Evolutionary conservation across 768 basidiomycete species (phyloP).

Genomic region (Pleurotus giganteus): DNA sequence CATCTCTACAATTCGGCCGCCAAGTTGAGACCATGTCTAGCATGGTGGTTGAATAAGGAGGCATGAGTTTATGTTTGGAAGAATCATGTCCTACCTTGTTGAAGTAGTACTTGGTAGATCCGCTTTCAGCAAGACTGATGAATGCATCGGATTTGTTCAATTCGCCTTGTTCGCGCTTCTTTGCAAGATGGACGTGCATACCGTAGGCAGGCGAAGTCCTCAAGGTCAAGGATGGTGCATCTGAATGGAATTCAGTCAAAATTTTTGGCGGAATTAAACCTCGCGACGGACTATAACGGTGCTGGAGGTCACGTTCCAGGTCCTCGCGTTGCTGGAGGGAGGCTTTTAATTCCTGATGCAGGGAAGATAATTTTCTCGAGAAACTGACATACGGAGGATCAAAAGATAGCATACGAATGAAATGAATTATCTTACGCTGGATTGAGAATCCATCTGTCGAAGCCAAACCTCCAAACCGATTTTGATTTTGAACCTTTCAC

Average conservation of each 20-base stretch:
- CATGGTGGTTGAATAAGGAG: not conserved
- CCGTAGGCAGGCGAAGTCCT: slow-evolving; percentile 68
- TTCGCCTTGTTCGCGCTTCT: slow-evolving; percentile 58
- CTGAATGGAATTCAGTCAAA: slow-evolving; percentile 31
- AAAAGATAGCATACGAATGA: not conserved
- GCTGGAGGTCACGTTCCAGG: slow-evolving; percentile 56
- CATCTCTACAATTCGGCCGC: slow-evolving; percentile 61
- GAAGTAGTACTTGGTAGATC: slow-evolving; percentile 68
- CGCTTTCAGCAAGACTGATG: slow-evolving; percentile 56
- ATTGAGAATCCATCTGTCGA: slow-evolving; percentile 57
- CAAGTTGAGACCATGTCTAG: slow-evolving; percentile 76
- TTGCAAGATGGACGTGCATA: slow-evolving; percentile 71
- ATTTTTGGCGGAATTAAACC: not conserved
- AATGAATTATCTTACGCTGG: slow-evolving; percentile 48
- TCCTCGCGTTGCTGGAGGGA: slow-evolving; percentile 44
- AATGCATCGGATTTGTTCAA: slow-evolving; percentile 51
- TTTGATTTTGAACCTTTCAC: not conserved
- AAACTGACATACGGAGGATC: slow-evolving; percentile 41
- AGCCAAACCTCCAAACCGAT: slow-evolving; percentile 27
- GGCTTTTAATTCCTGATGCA: slow-evolving; percentile 48
- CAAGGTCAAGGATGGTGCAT: slow-evolving; percentile 69
- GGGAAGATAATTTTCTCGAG: slow-evolving; percentile 45
- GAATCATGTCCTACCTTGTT: slow-evolving; percentile 42
- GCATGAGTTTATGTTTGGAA: not conserved
- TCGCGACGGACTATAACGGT: slow-evolving; percentile 45